phyloP scores from a whole-genome alignment of 2,329 filamentous ascomycete genomes.

The Diaporthe sp. region DNA sequence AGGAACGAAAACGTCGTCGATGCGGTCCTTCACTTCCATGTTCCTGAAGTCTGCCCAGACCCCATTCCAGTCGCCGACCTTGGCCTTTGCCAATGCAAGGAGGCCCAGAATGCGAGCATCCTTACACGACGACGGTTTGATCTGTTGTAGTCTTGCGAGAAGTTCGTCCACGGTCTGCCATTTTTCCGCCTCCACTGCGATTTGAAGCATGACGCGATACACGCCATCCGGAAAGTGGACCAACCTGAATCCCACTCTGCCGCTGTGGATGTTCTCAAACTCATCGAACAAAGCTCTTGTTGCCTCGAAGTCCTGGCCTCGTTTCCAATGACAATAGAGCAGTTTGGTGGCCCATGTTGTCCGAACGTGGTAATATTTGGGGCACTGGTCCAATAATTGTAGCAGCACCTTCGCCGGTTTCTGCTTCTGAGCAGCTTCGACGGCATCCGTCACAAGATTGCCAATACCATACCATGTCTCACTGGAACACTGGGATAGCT shows the following conservation, averaged over 20 bases:
- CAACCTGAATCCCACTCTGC: constrained; percentile 39
- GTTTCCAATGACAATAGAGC: constrained; percentile 48
- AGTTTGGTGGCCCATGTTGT: constrained; percentile 51
- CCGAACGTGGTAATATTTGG: constrained; percentile 39
- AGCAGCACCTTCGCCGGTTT: constrained; percentile 44
- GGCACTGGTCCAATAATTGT: constrained; percentile 41
- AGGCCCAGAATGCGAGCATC: constrained; percentile 50
- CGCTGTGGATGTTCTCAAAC: constrained; percentile 32
- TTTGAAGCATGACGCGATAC: constrained; percentile 53
- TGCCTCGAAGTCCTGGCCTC: constrained; percentile 40
- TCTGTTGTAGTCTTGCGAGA: constrained; percentile 40
- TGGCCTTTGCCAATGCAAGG: constrained; percentile 50
- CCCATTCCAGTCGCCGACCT: constrained; percentile 52
- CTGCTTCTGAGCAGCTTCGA: constrained; percentile 42
- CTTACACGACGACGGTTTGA: constrained; percentile 40
- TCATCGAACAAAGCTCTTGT: constrained; percentile 42
- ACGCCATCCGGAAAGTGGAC: constrained; percentile 44
- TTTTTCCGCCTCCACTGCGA: constrained; percentile 50
- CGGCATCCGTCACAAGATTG: constrained; percentile 46
- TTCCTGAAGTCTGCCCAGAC: constrained; percentile 48
- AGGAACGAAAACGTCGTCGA: constrained; percentile 47
- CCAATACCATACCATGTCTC: constrained; percentile 39
- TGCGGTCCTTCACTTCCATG: constrained; percentile 41
- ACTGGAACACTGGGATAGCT: constrained; percentile 32
- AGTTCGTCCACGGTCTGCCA: constrained; percentile 44